phyloP scores from a whole-genome alignment of 257 asterid genomes.

The Leptodermis oblonga region DNA sequence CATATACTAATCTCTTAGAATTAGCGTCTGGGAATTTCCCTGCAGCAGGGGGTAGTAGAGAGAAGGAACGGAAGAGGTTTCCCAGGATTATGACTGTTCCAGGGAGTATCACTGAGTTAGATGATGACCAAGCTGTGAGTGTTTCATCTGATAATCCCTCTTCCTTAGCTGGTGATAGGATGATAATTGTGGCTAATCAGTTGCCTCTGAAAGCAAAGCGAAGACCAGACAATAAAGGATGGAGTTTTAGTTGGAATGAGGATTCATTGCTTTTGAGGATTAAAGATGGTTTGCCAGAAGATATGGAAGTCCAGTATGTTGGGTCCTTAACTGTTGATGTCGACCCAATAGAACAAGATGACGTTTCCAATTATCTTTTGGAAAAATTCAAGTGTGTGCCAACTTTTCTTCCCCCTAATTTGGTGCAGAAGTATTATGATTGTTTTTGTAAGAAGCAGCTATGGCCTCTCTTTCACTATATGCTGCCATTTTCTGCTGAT shows the following conservation, averaged over 20 bases:
- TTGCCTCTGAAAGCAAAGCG: constrained; percentile 73
- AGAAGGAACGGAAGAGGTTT: constrained; percentile 60
- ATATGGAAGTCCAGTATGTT: constrained; percentile 73
- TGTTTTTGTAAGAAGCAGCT: constrained; percentile 81
- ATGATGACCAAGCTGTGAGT: constrained; percentile 68
- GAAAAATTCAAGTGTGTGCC: constrained; percentile 72
- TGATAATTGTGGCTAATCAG: constrained; percentile 72
- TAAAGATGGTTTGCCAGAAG: constrained; percentile 85
- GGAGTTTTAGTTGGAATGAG: constrained; percentile 83
- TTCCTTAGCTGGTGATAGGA: constrained; percentile 68
- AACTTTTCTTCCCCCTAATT: constrained; percentile 59
- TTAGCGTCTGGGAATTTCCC: constrained; percentile 87
- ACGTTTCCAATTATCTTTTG: constrained; percentile 53
- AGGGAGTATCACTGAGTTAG: constrained; percentile 69
- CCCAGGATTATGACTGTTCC: constrained; percentile 90
- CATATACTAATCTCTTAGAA: constrained; percentile 79
- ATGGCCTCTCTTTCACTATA: constrained; percentile 84
- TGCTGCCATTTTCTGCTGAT: constrained; percentile 71
- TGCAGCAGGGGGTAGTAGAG: constrained; percentile 74
- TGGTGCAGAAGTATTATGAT: constrained; percentile 59
- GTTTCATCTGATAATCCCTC: constrained; percentile 76
- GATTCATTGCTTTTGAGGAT: constrained; percentile 67
- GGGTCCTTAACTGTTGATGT: constrained; percentile 70
- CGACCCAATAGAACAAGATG: constrained; percentile 79
- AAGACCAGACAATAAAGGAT: constrained; percentile 76